Percentiles rank a stretch among this genome's conserved stretches.
Conservation (phyloP, 1,284 basidiomycete genomes). For the Fomitopsis palustris region DNA sequence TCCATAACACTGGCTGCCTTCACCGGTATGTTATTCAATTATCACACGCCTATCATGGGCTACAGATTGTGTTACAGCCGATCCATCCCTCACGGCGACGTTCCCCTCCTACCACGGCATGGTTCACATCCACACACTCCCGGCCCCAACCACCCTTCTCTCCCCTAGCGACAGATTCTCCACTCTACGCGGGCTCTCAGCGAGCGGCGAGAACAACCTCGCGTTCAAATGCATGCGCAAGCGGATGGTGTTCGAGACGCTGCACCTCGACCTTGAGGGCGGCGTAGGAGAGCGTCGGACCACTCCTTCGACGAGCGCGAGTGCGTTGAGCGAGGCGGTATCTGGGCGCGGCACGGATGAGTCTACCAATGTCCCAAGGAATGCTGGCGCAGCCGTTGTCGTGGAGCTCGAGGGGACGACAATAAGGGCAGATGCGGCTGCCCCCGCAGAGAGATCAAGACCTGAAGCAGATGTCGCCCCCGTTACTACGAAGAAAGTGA, state of each 20-base stretch:
- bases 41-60: not conserved
- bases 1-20: slow-evolving; percentile 77
- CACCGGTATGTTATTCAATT: slow-evolving; percentile 53
- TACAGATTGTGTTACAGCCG: slow-evolving; percentile 37
- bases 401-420: slow-evolving; percentile 24
- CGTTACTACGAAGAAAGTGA: slow-evolving; percentile 36
- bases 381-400: slow-evolving; percentile 21
- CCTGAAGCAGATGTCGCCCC: not conserved
- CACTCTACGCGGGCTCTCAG: slow-evolving; percentile 67
- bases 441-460: not conserved
- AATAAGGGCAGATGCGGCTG: slow-evolving; percentile 4
- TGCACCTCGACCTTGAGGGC: slow-evolving; percentile 92
- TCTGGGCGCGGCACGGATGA: slow-evolving; percentile 6
- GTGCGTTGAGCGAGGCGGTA: slow-evolving; percentile 20
- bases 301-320: slow-evolving; percentile 38
- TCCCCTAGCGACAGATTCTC: slow-evolving; percentile 77
- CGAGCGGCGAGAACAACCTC: slow-evolving; percentile 84
- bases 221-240: slow-evolving; percentile 93
- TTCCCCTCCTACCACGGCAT: slow-evolving; percentile 87
- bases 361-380: not conserved
- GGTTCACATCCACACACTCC: slow-evolving; percentile 71
- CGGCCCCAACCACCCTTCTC: slow-evolving; percentile 63
- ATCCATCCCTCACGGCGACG: slow-evolving; percentile 59
- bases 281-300: slow-evolving; percentile 86
- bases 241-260: slow-evolving; percentile 84